Evolutionary conservation across 2,329 filamentous ascomycete species (phyloP).

Genomic region (Akanthomyces lecanii): DNA sequence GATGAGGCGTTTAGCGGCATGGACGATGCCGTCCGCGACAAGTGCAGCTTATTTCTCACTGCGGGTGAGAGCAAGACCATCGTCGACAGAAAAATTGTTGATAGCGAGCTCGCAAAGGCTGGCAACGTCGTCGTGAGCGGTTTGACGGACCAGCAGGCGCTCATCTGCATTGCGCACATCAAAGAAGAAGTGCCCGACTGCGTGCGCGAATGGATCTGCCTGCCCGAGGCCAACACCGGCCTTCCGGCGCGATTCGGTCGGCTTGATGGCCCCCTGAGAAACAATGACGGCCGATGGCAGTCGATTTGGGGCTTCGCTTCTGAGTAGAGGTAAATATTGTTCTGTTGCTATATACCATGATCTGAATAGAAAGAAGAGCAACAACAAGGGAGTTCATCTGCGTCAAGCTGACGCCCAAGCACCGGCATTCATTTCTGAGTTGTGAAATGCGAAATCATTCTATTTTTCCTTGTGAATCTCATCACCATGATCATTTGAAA

Average conservation of each 20-base stretch:
- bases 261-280: constrained; percentile 57
- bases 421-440: not conserved
- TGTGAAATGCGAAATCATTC: not conserved
- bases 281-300: constrained; percentile 55
- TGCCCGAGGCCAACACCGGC: constrained; percentile 70
- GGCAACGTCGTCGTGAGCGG: constrained; percentile 54
- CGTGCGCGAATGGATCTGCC: constrained; percentile 78
- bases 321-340: not conserved
- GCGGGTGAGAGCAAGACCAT: constrained; percentile 51
- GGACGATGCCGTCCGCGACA: constrained; percentile 76
- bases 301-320: constrained; percentile 55
- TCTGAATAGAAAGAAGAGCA: not conserved
- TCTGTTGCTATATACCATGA: not conserved
- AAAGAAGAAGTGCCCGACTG: constrained; percentile 84
- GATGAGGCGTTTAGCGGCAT: constrained; percentile 89
- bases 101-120: constrained; percentile 42
- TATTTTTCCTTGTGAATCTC: not conserved
- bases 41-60: constrained; percentile 77
- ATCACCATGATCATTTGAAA: not conserved
- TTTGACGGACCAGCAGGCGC: constrained; percentile 65
- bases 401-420: not conserved
- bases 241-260: constrained; percentile 59
- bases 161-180: constrained; percentile 90
- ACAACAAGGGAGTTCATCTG: too few species aligned
- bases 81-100: constrained; percentile 35